Base-by-base conservation (phyloP, 2,329 filamentous ascomycete species). In the Mycosphaerelloides madeirae region DNA sequence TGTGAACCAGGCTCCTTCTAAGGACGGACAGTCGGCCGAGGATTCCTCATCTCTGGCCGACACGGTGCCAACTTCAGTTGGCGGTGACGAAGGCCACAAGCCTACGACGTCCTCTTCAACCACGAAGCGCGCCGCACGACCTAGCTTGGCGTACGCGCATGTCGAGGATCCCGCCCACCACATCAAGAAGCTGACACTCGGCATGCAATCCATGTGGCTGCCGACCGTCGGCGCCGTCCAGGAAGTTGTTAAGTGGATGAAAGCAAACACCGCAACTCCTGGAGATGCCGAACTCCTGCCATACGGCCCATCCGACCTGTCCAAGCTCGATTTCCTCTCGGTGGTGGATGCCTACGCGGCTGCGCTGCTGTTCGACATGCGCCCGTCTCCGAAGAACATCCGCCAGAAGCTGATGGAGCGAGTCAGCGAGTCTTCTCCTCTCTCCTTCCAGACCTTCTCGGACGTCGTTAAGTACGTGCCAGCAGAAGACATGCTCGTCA, bases 271-370 rank as follows among this genome's bases (percentile, higher is more conserved):
- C 28, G 25, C 31, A 16, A 35, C 41, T 3, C n/a, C 3, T 12
- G 28, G 28, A 15, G 41, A 46, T 33, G 31, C 45, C 29, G 29
- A 42, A 15, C 40, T 54, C 3, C 33, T 50, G 6, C 33, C 39
- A 28, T 44, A 51, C 14, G 46, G 44, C 19, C 48, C 49, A 2
- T 16, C 28, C 3, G 32, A 32, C 18, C 35, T 49, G n/a, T 12
- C 25, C 5, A 38, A 41, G 7, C 31, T 46, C 6, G 11, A 31
- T 3, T 40, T 56, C 2, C 19, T 20, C 4, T 25, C 41, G 6
- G 44, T 57, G 1, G 29, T 54, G 43, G 50, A 58, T 15, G 28
- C 49, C 13, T 58, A 55, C 39, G 44, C 48, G 11, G 48, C 48
- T 1, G 44, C 43, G 1, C 33, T 55, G 18, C 42, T 44, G 3